A percentile compares a stretch with the other conserved stretches of the same genome.
These are phyloP conservation scores for Fomitopsis pulvina DNA, from an alignment of 768 basidiomycete genomes.

Conservation along the genomic window DNA sequence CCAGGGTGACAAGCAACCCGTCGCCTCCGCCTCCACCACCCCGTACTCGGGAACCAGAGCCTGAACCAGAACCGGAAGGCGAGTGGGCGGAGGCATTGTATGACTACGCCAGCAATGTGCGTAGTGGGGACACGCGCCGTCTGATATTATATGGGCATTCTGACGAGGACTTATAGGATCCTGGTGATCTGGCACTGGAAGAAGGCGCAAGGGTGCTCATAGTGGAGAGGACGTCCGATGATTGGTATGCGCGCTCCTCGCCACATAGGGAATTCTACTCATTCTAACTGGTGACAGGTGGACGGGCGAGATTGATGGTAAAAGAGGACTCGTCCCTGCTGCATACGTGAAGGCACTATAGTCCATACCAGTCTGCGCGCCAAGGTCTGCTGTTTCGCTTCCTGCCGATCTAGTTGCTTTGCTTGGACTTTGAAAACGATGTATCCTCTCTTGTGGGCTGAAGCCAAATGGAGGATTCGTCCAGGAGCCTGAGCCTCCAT, in stretches of 20 bases:
- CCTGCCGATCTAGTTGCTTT: not conserved
- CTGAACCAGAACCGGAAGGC: constrained; percentile 37
- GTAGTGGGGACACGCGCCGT: constrained; percentile 10
- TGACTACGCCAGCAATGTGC: constrained; percentile 62
- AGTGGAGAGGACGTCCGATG: constrained; percentile 60
- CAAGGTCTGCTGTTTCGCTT: not conserved
- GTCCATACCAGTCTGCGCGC: not conserved
- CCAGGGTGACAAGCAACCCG: not conserved
- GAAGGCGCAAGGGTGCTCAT: constrained; percentile 56
- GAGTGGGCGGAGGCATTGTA: constrained; percentile 80
- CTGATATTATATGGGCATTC: not conserved
- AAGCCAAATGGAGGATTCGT: too few species aligned
- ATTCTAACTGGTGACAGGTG: constrained; percentile 19
- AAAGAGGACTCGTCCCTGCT: constrained; percentile 22
- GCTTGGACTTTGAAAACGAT: not conserved
- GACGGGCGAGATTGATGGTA: constrained; percentile 22
- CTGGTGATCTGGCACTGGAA: constrained; percentile 56
- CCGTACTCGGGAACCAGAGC: constrained; percentile 25
- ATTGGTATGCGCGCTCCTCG: constrained; percentile 48
- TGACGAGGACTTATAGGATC: constrained; percentile 39
- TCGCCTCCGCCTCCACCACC: constrained; percentile 10
- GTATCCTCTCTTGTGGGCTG: too few species aligned
- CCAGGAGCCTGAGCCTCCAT: too few species aligned
- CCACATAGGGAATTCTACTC: not conserved
- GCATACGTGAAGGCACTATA: constrained; percentile 23